Base-by-base conservation (phyloP, 2,329 filamentous ascomycete genomes). In the Zymoseptoria ardabiliae region DNA sequence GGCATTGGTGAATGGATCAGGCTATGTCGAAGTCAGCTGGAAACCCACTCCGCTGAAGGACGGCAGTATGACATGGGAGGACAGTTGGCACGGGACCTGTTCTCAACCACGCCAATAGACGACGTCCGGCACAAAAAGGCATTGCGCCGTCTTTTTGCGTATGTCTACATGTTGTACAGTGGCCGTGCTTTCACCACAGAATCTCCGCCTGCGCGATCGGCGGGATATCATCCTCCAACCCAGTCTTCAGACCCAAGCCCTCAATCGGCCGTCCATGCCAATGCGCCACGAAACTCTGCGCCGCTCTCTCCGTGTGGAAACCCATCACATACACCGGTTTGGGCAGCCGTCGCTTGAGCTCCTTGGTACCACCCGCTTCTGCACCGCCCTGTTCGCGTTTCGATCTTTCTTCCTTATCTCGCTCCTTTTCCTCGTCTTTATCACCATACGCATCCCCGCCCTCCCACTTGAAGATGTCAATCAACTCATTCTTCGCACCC, bases 291-390 rank as follows among this genome's bases (percentile, higher is more conserved):
- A 83, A 83, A 61, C 78, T 72, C 57, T 76, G 77, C 20, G 83
- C 83, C 61, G 83, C 82, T 9, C 74, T 73, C 54, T 78, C 74
- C n/a, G 81, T 80, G 13, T 75, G 68, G 61, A 88, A 85, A 4
- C 80, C 77, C 21, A 87, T 65, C 13, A 87, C 73, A 74, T 69
- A 72, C 4, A 71, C 67, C 19, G 59, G 28, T 7, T 51, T 52
- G 13, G 63, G 60, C n/a, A 83, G 83, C 49, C 81, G 73, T 41
- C 68, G 74, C 50, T 73, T 76, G 59, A 72, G 65, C 48, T 74
- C 69, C 68, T 73, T 72, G 8, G 64, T 52, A 13, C 20, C 23
- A 41, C 58, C 50, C 6, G 52, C 55, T 25, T 52, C 56, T 2
- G 51, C 19, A 19, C 52, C 41, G 25, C 61, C 54, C 8, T 45